These are phyloP conservation scores for Ciborinia camelliae DNA, from an alignment of 2,329 filamentous ascomycete species.

Conservation along the genomic window DNA sequence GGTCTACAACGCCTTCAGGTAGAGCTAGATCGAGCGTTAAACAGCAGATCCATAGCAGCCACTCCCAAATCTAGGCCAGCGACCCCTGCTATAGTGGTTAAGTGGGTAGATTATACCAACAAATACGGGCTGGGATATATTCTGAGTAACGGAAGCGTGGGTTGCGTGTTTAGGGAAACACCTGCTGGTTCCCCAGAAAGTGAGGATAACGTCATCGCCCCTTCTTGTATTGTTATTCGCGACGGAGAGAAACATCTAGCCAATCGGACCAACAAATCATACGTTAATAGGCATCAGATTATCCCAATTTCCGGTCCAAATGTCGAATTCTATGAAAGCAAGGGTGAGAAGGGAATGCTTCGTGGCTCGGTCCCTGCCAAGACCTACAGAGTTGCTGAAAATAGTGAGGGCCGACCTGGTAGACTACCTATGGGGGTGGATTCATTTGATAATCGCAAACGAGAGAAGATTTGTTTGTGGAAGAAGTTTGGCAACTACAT, in stretches of 20 bases:
- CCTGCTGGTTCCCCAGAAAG: constrained; percentile 46
- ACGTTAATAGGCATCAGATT: constrained; percentile 57
- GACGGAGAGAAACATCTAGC: constrained; percentile 69
- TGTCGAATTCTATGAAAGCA: constrained; percentile 73
- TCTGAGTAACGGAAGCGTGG: constrained; percentile 75
- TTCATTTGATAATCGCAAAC: constrained; percentile 62
- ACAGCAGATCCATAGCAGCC: constrained; percentile 60
- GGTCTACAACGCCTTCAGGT: constrained; percentile 55
- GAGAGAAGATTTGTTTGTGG: constrained; percentile 64
- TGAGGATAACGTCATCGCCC: constrained; percentile 54
- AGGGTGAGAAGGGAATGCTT: constrained; percentile 59
- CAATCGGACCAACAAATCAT: constrained; percentile 54
- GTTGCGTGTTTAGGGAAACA: constrained; percentile 60
- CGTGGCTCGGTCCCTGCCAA: constrained; percentile 63
- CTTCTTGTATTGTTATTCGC: constrained; percentile 68
- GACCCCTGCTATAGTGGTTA: constrained; percentile 63
- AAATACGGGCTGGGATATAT: constrained; percentile 84
- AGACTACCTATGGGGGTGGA: constrained; percentile 62
- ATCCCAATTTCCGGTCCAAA: constrained; percentile 58
- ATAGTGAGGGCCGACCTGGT: constrained; percentile 56
- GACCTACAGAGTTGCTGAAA: constrained; percentile 54
- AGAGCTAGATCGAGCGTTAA: constrained; percentile 60
- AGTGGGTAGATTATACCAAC: constrained; percentile 88
- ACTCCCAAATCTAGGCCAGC: constrained; percentile 53
- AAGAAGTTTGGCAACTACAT: constrained; percentile 74